phyloP scores from a whole-genome alignment of 345 rosid genomes.

The Noccaea bulbosa region DNA sequence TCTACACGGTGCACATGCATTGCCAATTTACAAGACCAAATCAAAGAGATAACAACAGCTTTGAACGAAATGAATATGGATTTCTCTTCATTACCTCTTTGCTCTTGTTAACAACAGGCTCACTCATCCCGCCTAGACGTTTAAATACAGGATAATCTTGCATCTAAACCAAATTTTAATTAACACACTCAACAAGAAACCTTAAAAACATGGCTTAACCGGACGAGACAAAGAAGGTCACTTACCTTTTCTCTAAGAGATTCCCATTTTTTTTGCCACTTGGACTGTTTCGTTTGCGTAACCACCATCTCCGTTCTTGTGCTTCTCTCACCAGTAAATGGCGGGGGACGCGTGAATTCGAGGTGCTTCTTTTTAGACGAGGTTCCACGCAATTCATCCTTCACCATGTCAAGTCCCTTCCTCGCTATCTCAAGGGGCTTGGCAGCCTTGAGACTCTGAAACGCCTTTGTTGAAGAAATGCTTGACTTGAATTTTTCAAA shows the following conservation, averaged over 20 bases:
- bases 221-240: slow-evolving; percentile 18
- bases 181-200: slow-evolving; percentile 22
- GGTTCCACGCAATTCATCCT: slow-evolving; percentile 77
- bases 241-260: slow-evolving; percentile 62
- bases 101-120: slow-evolving; percentile 84
- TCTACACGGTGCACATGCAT: slow-evolving; percentile 52
- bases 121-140: slow-evolving; percentile 68
- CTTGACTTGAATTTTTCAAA: slow-evolving; percentile 70
- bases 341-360: slow-evolving; percentile 69
- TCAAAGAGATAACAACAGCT: background rate
- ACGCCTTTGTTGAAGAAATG: slow-evolving; percentile 71
- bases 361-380: slow-evolving; percentile 78
- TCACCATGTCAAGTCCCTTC: slow-evolving; percentile 86
- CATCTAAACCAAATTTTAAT: slow-evolving; percentile 52
- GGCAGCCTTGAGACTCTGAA: slow-evolving; percentile 66
- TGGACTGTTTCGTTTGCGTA: slow-evolving; percentile 64
- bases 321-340: slow-evolving; percentile 76
- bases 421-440: slow-evolving; percentile 76
- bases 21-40: slow-evolving; percentile 24
- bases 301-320: slow-evolving; percentile 74
- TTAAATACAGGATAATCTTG: slow-evolving; percentile 72
- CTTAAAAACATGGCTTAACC: slow-evolving; percentile 2
- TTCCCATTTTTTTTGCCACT: slow-evolving; percentile 82
- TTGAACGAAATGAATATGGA: slow-evolving; percentile 4
- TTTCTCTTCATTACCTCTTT: slow-evolving; percentile 66